These are phyloP conservation scores for Nakazawaea holstii DNA, from an alignment of 805 yeast genomes.

Conservation along the genomic window DNA sequence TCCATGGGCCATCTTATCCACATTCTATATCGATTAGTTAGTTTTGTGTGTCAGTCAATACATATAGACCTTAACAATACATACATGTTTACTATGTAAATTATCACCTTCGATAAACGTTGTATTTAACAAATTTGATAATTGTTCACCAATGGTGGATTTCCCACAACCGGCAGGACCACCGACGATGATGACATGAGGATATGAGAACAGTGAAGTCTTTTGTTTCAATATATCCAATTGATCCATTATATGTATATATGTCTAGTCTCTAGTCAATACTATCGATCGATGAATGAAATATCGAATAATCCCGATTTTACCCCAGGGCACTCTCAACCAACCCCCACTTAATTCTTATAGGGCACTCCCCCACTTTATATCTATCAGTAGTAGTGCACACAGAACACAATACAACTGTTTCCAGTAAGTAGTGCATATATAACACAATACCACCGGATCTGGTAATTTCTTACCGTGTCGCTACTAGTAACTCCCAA, in stretches of 20 bases:
- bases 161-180: slow-evolving; percentile 98
- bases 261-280: background rate
- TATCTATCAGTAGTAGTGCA: no score
- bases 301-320: no score
- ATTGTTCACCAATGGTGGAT: slow-evolving; percentile 60
- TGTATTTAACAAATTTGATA: slow-evolving; percentile 41
- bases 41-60: background rate
- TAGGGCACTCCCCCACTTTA: no score
- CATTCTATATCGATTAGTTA: slow-evolving; percentile 32
- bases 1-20: slow-evolving; percentile 79
- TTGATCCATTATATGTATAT: background rate
- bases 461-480: no score
- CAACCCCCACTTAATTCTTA: no score
- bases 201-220: background rate
- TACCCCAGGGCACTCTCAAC: no score
- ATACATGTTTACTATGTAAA: slow-evolving; percentile 49
- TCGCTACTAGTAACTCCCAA: no score
- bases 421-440: no score
- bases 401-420: no score
- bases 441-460: no score
- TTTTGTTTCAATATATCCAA: background rate
- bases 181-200: slow-evolving; percentile 51
- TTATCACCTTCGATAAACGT: slow-evolving; percentile 82
- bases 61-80: background rate
- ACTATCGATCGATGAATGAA: no score